Evolutionary conservation across 148 eudicot genomes (phyloP), one percentile per base, ranked within the genome.

Genomic region (Polygonum aviculare): DNA sequence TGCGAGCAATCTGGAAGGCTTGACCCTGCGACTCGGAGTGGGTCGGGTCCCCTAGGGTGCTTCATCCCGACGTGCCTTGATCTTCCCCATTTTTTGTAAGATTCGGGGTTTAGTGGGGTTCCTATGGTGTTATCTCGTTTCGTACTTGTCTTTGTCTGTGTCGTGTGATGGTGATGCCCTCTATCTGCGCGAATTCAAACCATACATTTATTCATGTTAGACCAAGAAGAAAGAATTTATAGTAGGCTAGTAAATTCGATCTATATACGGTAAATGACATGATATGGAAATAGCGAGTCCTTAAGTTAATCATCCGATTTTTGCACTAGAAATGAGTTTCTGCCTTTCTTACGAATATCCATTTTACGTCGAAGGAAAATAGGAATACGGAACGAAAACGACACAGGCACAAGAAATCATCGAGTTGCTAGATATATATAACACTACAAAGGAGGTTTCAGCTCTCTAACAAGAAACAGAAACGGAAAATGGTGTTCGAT

Each of bases 1-100:
- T 90, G 95, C 0, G 88, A 80, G 77, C 95, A 90, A 54, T 90
- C 88, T 0, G 97, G 94, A 71, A 90, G 78, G 19, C 86, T 83
- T 12, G 94, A 92, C 57, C 97, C 97, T 0, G 92, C 92, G 0
- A 86, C 74, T 70, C 84, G 83, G 1, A 88, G 81, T 2, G 90
- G 81, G 77, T 88, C 84, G 0, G 86, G 85, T 74, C 78, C 75
- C 57, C 38, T 83, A 2, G 75, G 72, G 40, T 59, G 83, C 77
- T n/a, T 39, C 50, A 21, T 54, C 9, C 60, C 60, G n/a, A 6
- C 22, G 0, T 79, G 48, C 67, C 77, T 49, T 2, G 44, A 40
- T 31, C 72, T 79, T 47, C 63, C 62, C 22, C 54, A 73, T 22
- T n/a, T 47, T 7, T 5, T 18, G 22, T 73, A 44, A 3, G 75